phyloP scores from a whole-genome alignment of 805 yeast genomes.

The Komagataella mondaviorum region DNA sequence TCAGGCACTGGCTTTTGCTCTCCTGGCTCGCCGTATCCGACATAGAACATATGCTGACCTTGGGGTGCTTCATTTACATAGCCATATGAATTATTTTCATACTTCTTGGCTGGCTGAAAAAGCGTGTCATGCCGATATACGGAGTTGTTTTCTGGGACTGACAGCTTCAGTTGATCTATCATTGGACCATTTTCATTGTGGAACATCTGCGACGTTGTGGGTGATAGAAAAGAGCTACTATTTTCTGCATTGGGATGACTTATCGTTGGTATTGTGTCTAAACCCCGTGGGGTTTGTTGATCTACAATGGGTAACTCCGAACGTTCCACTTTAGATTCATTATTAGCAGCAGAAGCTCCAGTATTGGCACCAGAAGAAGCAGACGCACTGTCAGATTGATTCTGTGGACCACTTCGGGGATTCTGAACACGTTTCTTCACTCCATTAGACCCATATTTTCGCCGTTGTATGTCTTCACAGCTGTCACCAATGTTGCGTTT shows the following conservation, averaged over 20 bases:
- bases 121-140: not conserved
- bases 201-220: not conserved
- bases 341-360: slow-evolving; percentile 1
- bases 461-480: slow-evolving; percentile 48
- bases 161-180: not conserved
- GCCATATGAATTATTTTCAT: not conserved
- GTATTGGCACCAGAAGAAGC: not conserved
- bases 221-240: not conserved
- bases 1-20: not conserved
- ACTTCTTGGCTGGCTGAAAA: not conserved
- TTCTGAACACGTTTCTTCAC: not conserved
- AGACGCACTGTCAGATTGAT: not conserved
- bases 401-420: not conserved
- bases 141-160: not conserved
- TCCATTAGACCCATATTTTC: not conserved
- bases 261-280: not conserved
- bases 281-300: slow-evolving; percentile 1
- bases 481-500: slow-evolving; percentile 42
- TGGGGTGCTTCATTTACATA: not conserved
- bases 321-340: slow-evolving; percentile 8
- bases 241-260: not conserved
- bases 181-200: not conserved
- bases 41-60: not conserved
- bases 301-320: slow-evolving; percentile 7
- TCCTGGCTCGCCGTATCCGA: not conserved